Evolutionary conservation across 768 basidiomycete genomes (phyloP).

Genomic region (Sistotremastrum suecicum): DNA sequence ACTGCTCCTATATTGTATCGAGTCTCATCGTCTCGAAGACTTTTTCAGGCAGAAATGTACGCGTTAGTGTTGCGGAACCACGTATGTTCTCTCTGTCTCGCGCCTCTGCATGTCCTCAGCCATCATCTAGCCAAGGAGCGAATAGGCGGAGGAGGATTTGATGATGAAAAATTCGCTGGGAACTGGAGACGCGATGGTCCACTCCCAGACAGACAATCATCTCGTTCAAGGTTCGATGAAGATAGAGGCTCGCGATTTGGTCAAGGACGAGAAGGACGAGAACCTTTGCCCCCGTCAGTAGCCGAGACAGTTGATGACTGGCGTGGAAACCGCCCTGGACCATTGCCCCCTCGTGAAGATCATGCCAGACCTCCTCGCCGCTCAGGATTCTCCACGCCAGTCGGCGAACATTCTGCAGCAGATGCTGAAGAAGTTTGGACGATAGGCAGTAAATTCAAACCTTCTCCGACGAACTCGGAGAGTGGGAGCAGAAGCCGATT

Average conservation of each 20-base stretch:
- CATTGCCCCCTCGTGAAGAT: slow-evolving; percentile 24
- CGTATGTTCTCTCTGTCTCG: slow-evolving; percentile 42
- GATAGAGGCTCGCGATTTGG: slow-evolving; percentile 1
- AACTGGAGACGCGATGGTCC: slow-evolving; percentile 86
- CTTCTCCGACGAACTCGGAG: slow-evolving; percentile 27
- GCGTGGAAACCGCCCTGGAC: slow-evolving; percentile 30
- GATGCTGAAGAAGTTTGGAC: slow-evolving; percentile 73
- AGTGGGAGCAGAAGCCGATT: slow-evolving; percentile 25
- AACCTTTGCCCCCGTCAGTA: slow-evolving; percentile 27
- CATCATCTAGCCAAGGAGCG: slow-evolving; percentile 57
- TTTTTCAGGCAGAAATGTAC: slow-evolving; percentile 66
- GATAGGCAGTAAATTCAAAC: slow-evolving; percentile 61
- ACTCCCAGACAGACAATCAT: slow-evolving; percentile 50
- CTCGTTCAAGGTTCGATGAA: slow-evolving; percentile 28
- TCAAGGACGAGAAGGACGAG: slow-evolving; percentile 20
- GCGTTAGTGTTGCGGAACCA: slow-evolving; percentile 92
- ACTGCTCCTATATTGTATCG: slow-evolving; percentile 1
- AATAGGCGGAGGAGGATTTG: slow-evolving; percentile 34
- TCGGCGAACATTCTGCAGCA: slow-evolving; percentile 30
- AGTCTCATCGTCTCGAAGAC: slow-evolving; percentile 22
- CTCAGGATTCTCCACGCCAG: slow-evolving; percentile 31
- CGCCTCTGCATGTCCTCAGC: slow-evolving; percentile 4
- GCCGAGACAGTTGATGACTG: slow-evolving; percentile 53
- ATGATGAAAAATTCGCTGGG: slow-evolving; percentile 69
- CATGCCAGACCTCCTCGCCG: slow-evolving; percentile 34